Conservation (phyloP, 83 land plant species). For the Picea mariana region DNA sequence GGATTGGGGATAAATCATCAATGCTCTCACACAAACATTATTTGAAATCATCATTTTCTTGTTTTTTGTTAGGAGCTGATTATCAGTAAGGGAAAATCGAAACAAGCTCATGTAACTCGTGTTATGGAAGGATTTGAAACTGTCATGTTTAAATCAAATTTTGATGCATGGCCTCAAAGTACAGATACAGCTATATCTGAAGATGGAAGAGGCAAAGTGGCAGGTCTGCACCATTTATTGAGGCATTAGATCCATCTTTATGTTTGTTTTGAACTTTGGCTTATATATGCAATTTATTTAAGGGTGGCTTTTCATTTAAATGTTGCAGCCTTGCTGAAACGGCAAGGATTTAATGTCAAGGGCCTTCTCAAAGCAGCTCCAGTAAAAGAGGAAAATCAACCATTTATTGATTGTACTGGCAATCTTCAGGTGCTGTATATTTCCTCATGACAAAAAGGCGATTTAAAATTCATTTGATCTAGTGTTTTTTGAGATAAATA, state of each 20-base stretch:
- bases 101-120: constrained; percentile 67
- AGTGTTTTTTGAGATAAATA: neutral
- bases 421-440: constrained; percentile 61
- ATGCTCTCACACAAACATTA: neutral
- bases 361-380: constrained; percentile 90
- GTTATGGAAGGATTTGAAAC: constrained; percentile 98
- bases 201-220: constrained; percentile 98
- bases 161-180: constrained; percentile 76
- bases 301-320: neutral
- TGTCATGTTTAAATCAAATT: constrained; percentile 72
- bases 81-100: constrained; percentile 32
- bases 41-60: neutral
- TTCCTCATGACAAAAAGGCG: neutral
- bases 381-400: constrained; percentile 69
- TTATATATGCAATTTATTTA: neutral
- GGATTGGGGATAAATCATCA: neutral
- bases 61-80: constrained; percentile 51
- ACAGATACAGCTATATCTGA: constrained; percentile 73
- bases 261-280: neutral
- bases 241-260: neutral
- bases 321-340: constrained; percentile 78
- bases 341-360: constrained; percentile 95
- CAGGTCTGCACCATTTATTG: constrained; percentile 49
- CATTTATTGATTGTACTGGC: constrained; percentile 77
- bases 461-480: neutral